Base-by-base conservation (phyloP, 208 protist genomes). In the Trypanosoma scelopori region DNA sequence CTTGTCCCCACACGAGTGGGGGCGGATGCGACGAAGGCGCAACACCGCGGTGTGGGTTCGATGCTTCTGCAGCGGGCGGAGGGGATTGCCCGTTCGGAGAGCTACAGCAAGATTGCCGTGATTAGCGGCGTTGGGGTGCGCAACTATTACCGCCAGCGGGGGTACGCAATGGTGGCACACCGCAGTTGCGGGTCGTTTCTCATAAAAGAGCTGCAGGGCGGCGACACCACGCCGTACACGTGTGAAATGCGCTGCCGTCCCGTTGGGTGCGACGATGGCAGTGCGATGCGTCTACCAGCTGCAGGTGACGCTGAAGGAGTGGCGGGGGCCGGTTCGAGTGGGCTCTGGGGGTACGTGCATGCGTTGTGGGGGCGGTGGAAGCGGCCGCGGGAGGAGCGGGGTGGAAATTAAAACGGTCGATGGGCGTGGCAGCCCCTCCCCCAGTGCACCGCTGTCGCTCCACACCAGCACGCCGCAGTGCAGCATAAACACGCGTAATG, bases 71-170 rank as follows among this genome's bases (percentile, higher is more conserved):
- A 93, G 65, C 94, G 98, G 35, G 98, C 98, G 0, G 98, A 99
- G 74, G 68, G 80, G 13, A 98, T 99, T 37, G 96, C 98, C 4
- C 76, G 79, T 47, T 88, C 92, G 51, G 87, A 94, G 22, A 94
- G 97, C 7, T 97, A 91, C 47, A n/a, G 35, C 6, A 89, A 89
- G 41, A 81, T 99, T 11, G 96, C 97, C 20, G 98, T 99, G n/a
- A 99, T 99, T 71, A 87, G 87, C 65, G 98, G 98, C 42, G 96
- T 99, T 27, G 98, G 98, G 12, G 98, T 98, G 35, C 87, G 98
- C 9, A 87, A 97, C 48, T 99, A 99, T 82, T 99, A 99, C 78
- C 77, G 82, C 49, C 96, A 95, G 25, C 74, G 97, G 0, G 98
- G 98, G 35, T 99, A 99, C 69, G 60, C 53, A 13, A 67, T 91